Conservation (phyloP, 1,284 basidiomycete species). For the Hypsizygus ulmarius region DNA sequence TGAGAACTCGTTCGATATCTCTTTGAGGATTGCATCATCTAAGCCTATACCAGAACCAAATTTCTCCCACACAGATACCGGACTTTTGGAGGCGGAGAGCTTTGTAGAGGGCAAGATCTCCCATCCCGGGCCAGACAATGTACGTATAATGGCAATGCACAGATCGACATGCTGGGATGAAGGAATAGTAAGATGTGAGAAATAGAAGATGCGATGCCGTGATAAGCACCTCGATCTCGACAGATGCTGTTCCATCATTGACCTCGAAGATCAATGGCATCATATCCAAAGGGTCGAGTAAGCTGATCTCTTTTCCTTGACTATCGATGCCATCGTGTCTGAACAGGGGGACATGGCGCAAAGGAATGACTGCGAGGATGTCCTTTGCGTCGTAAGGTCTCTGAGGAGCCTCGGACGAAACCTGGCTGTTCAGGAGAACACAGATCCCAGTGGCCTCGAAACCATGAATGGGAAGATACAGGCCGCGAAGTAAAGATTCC, state of each 20-base stretch:
- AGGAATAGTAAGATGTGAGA: neutral
- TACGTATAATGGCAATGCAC: conserved; percentile 23
- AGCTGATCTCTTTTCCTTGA: conserved; percentile 35
- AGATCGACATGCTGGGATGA: conserved; percentile 27
- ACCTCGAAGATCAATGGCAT: conserved; percentile 37
- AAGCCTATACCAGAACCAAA: conserved; percentile 37
- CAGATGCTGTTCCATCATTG: conserved; percentile 6
- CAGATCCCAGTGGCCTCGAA: conserved; percentile 37
- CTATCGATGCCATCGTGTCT: conserved; percentile 32
- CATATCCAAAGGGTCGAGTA: conserved; percentile 53
- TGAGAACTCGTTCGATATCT: conserved; percentile 39
- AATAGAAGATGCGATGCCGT: neutral
- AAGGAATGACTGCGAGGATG: conserved; percentile 41
- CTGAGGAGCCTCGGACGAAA: conserved; percentile 22
- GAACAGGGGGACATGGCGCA: conserved; percentile 44
- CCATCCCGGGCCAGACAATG: conserved; percentile 26
- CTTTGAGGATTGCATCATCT: conserved; percentile 31
- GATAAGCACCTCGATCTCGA: conserved; percentile 23
- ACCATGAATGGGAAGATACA: conserved; percentile 39
- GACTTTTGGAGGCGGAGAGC: conserved; percentile 26
- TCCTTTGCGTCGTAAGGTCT: conserved; percentile 27
- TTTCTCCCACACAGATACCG: conserved; percentile 41
- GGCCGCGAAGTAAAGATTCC: conserved; percentile 44
- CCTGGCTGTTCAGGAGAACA: conserved; percentile 33
- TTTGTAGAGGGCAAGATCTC: conserved; percentile 20